Percentiles rank a stretch among this genome's conserved stretches.
These are phyloP conservation scores for Cyclocybe cylindracea DNA, from an alignment of 768 basidiomycete species.

Conservation along the genomic window DNA sequence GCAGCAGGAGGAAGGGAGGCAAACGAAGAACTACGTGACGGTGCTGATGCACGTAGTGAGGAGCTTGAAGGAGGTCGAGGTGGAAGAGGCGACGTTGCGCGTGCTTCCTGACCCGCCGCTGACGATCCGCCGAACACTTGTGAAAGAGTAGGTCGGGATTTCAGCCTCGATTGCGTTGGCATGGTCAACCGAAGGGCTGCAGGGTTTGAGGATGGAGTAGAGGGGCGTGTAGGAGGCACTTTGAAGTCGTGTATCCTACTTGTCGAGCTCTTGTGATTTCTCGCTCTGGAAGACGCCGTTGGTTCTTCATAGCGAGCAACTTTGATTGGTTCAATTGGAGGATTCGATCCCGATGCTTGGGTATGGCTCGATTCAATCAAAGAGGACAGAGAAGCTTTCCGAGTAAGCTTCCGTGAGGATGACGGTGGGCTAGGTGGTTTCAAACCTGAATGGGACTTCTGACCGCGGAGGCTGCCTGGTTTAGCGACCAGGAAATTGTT, in stretches of 20 bases:
- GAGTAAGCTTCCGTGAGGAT: constrained; percentile 59
- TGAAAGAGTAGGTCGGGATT: constrained; percentile 75
- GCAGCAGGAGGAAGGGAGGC: constrained; percentile 39
- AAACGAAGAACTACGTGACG: constrained; percentile 25
- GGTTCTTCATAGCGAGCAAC: constrained; percentile 71
- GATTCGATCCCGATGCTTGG: constrained; percentile 58
- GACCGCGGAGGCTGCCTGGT: constrained; percentile 74
- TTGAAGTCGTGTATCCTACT: constrained; percentile 67
- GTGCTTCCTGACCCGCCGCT: constrained; percentile 34
- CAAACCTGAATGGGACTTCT: constrained; percentile 82
- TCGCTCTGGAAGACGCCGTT: constrained; percentile 81
- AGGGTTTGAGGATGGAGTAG: constrained; percentile 78
- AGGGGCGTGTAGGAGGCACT: constrained; percentile 76
- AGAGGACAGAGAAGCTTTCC: constrained; percentile 81
- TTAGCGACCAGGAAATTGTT: constrained; percentile 59
- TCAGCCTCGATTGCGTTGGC: constrained; percentile 79
- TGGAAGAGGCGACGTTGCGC: constrained; percentile 60
- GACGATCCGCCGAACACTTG: constrained; percentile 63
- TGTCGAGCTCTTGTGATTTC: constrained; percentile 65
- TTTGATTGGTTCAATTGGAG: constrained; percentile 37
- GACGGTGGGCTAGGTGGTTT: constrained; percentile 76
- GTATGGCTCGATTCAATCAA: constrained; percentile 61
- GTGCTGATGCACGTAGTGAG: constrained; percentile 37
- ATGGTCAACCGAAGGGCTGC: constrained; percentile 81
- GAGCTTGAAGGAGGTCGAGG: constrained; percentile 60